phyloP scores from a whole-genome alignment of 2,329 filamentous ascomycete species.

The Fusarium secorum region DNA sequence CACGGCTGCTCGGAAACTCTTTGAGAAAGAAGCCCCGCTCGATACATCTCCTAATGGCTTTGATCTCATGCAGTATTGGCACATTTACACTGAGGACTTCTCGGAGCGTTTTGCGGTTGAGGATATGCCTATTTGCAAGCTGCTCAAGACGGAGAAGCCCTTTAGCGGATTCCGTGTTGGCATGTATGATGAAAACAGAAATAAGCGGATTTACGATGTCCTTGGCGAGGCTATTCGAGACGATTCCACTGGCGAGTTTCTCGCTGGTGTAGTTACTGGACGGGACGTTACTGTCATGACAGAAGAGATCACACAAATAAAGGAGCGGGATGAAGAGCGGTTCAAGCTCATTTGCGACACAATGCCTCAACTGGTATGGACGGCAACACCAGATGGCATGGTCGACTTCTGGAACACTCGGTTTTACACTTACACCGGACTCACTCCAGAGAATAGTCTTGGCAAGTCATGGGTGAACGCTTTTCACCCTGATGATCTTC shows the following conservation, averaged over 20 bases:
- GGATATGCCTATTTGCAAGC: slow-evolving; percentile 72
- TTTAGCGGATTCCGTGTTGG: slow-evolving; percentile 69
- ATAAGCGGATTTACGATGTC: slow-evolving; percentile 68
- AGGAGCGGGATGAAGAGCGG: slow-evolving; percentile 73
- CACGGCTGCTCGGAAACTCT: slow-evolving; percentile 65
- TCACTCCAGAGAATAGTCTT: slow-evolving; percentile 67
- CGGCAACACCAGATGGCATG: slow-evolving; percentile 69
- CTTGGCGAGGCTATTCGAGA: slow-evolving; percentile 74
- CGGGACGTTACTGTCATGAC: slow-evolving; percentile 76
- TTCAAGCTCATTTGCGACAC: slow-evolving; percentile 80
- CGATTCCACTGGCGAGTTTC: slow-evolving; percentile 72
- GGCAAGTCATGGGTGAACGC: slow-evolving; percentile 69
- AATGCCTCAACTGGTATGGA: slow-evolving; percentile 78
- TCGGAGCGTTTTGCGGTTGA: slow-evolving; percentile 61
- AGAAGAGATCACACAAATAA: slow-evolving; percentile 73
- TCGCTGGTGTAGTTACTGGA: slow-evolving; percentile 76
- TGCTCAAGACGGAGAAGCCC: slow-evolving; percentile 67
- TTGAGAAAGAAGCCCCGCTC: slow-evolving; percentile 53
- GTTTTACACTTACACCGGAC: slow-evolving; percentile 83
- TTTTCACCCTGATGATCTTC: slow-evolving; percentile 76
- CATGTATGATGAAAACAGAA: slow-evolving; percentile 62
- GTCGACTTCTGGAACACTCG: slow-evolving; percentile 78
- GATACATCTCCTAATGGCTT: slow-evolving; percentile 55
- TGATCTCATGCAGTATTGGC: slow-evolving; percentile 67
- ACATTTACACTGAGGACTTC: slow-evolving; percentile 73